phyloP scores from a whole-genome alignment of 208 protist genomes.

The Crithidia fasciculata region DNA sequence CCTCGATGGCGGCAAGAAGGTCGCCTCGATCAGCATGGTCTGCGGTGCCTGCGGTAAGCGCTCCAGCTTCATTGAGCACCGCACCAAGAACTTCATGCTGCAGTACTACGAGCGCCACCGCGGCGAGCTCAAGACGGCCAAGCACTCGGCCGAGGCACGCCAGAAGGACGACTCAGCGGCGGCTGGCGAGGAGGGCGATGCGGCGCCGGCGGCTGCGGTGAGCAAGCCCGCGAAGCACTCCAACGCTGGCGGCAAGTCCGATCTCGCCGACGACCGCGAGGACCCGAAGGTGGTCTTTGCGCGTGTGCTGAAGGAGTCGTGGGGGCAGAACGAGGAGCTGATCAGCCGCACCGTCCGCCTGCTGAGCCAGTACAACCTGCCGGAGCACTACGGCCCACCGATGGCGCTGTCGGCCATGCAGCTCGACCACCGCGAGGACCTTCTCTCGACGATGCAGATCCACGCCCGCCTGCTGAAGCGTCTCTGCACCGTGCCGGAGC shows the following conservation, averaged over 20 bases:
- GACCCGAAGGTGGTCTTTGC: constrained; percentile 49
- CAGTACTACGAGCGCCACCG: constrained; percentile 83
- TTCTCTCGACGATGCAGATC: constrained; percentile 57
- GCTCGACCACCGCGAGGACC: constrained; percentile 39
- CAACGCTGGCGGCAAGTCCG: constrained; percentile 32
- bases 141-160: constrained; percentile 50
- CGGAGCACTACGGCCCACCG: constrained; percentile 54
- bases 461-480: constrained; percentile 67
- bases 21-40: constrained; percentile 50
- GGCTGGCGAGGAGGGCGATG: constrained; percentile 11
- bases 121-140: constrained; percentile 49
- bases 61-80: constrained; percentile 40
- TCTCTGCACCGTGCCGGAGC: constrained; percentile 63
- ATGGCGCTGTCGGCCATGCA: constrained; percentile 62
- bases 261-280: constrained; percentile 45
- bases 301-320: constrained; percentile 50
- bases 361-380: constrained; percentile 77
- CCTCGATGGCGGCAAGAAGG: constrained; percentile 65
- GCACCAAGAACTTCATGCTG: constrained; percentile 58
- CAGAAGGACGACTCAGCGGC: constrained; percentile 38
- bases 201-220: constrained; percentile 18
- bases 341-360: constrained; percentile 60
- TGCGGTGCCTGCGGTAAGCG: constrained; percentile 81
- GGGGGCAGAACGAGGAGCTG: constrained; percentile 40
- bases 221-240: constrained; percentile 20